These are phyloP conservation scores for Coffea humblotiana DNA, from an alignment of 305 asterid species.

Conservation along the genomic window DNA sequence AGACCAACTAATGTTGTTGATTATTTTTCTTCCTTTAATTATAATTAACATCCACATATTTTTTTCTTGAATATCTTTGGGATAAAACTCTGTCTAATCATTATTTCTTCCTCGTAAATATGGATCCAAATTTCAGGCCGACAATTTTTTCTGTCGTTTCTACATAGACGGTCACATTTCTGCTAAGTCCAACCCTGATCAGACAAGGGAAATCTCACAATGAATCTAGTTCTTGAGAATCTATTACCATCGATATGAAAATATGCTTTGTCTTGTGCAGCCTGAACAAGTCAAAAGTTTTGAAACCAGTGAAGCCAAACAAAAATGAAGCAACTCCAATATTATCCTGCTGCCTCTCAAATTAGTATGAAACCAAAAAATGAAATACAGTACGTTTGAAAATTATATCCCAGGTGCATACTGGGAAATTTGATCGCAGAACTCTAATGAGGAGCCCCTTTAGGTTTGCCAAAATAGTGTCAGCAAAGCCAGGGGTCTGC, in stretches of 20 bases:
- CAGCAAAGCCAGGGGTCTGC: no score
- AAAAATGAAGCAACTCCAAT: neutral
- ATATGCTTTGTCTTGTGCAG: neutral
- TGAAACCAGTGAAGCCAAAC: neutral
- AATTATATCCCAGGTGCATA: no score
- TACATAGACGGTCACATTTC: neutral
- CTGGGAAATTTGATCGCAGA: no score
- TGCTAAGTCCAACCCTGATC: no score
- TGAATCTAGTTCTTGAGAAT: neutral
- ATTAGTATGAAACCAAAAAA: neutral
- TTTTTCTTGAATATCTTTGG: conserved; percentile 24
- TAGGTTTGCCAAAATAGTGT: no score
- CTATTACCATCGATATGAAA: neutral
- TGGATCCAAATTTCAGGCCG: neutral
- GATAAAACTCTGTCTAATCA: conserved; percentile 23
- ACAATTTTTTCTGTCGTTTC: neutral
- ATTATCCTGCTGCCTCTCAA: neutral
- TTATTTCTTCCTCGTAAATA: conserved; percentile 6
- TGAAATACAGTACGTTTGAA: neutral
- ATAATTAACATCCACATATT: conserved; percentile 13
- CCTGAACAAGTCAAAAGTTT: neutral
- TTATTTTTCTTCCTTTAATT: neutral
- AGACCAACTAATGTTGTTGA: conserved; percentile 14
- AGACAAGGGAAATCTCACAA: neutral
- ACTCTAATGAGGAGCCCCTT: no score